Evolutionary conservation across 257 asterid genomes (phyloP).

Genomic region (Ajuga chamaepitys): DNA sequence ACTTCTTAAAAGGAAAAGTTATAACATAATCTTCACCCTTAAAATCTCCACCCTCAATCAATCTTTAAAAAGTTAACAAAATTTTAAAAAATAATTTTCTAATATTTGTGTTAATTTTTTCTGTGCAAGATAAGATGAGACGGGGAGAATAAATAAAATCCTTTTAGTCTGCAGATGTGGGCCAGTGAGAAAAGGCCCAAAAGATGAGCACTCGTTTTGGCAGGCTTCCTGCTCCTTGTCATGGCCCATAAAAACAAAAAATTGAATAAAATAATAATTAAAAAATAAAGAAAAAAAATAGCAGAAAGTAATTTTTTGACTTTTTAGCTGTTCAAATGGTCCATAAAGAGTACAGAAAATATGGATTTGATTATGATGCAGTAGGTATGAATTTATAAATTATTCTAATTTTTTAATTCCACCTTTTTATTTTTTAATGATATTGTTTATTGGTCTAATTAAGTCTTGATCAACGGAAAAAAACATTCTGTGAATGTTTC

Average conservation of each 20-base stretch:
- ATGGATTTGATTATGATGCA: slow-evolving; percentile 13
- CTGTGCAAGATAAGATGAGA: no score
- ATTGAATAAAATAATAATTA: background rate
- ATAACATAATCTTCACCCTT: no score
- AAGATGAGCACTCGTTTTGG: background rate
- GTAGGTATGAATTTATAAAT: slow-evolving; percentile 8
- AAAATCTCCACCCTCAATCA: no score
- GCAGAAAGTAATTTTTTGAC: slow-evolving; percentile 21
- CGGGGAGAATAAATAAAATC: no score
- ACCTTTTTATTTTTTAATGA: background rate
- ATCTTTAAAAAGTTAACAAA: no score
- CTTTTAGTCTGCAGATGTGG: no score
- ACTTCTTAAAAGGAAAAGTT: no score
- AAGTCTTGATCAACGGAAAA: background rate
- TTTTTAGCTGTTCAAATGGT: slow-evolving; percentile 28
- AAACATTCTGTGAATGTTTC: background rate
- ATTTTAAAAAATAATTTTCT: no score
- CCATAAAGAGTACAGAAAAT: slow-evolving; percentile 13
- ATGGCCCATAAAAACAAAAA: slow-evolving; percentile 10
- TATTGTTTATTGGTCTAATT: background rate
- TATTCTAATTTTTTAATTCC: slow-evolving; percentile 11
- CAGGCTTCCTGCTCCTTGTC: slow-evolving; percentile 3
- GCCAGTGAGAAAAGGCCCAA: no score
- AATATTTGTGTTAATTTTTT: no score
- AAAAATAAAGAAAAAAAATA: background rate